Conservation (phyloP, 208 protist species). For the Leishmania turanica region DNA sequence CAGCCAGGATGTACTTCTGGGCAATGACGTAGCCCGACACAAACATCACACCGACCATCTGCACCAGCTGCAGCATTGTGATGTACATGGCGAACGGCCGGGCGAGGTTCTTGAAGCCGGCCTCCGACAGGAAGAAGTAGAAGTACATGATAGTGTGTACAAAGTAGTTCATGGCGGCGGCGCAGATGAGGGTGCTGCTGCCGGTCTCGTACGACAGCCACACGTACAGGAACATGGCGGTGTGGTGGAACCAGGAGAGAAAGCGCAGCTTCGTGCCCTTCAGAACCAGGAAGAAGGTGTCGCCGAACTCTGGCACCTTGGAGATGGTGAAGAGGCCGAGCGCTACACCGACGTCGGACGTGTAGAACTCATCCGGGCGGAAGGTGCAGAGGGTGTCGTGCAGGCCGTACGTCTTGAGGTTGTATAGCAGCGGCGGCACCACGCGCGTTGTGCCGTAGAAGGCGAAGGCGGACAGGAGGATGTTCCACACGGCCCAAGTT, state of each 20-base stretch:
- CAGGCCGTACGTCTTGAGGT: constrained; percentile 47
- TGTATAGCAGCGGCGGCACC: constrained; percentile 43
- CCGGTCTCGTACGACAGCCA: constrained; percentile 79
- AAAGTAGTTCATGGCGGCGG: constrained; percentile 91
- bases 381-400: constrained; percentile 73
- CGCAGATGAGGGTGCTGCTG: constrained; percentile 71
- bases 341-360: constrained; percentile 59
- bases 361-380: constrained; percentile 58
- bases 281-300: constrained; percentile 85
- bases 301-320: constrained; percentile 86
- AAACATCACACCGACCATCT: constrained; percentile 87
- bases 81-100: constrained; percentile 83
- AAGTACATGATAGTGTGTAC: constrained; percentile 97
- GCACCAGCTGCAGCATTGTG: constrained; percentile 83
- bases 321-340: constrained; percentile 81
- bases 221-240: constrained; percentile 87
- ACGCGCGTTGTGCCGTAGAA: constrained; percentile 71
- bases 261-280: constrained; percentile 75
- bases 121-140: constrained; percentile 88
- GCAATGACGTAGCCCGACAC: constrained; percentile 42
- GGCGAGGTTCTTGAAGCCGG: constrained; percentile 58
- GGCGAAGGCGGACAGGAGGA: constrained; percentile 88
- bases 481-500: constrained; percentile 86
- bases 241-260: constrained; percentile 94
- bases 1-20: constrained; percentile 37